These are phyloP conservation scores for Penicillium lividum DNA, from an alignment of 495 filamentous ascomycete genomes.

Conservation along the genomic window DNA sequence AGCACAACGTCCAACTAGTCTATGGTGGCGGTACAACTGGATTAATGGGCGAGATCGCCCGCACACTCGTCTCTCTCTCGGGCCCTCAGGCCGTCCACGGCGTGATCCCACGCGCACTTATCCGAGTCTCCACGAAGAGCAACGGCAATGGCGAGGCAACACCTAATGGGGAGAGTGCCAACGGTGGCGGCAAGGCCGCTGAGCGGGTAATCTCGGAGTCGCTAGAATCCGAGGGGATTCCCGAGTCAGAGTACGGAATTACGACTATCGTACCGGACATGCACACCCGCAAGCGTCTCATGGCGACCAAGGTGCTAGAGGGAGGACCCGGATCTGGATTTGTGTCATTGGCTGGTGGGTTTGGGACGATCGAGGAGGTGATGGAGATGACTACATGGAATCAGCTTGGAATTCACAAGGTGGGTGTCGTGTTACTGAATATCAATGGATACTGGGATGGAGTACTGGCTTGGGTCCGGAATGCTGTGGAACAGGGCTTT, in stretches of 20 bases:
- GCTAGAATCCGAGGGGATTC: conserved; percentile 49
- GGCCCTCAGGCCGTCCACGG: conserved; percentile 87
- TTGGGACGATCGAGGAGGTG: conserved; percentile 93
- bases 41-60: conserved; percentile 90
- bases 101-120: conserved; percentile 82
- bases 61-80: conserved; percentile 79
- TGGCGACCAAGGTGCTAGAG: conserved; percentile 81
- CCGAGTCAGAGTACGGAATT: conserved; percentile 70
- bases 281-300: conserved; percentile 91
- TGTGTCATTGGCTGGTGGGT: conserved; percentile 85
- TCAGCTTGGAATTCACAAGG: conserved; percentile 88
- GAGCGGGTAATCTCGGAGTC: conserved; percentile 36
- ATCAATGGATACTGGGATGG: conserved; percentile 91
- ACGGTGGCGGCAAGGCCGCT: conserved; percentile 37
- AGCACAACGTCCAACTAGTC: conserved; percentile 74
- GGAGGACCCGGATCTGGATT: conserved; percentile 86
- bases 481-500: conserved; percentile 74
- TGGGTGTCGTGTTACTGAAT: conserved; percentile 80
- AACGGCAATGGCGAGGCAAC: conserved; percentile 42
- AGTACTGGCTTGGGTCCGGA: conserved; percentile 77
- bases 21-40: conserved; percentile 95
- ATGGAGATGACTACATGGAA: conserved; percentile 98
- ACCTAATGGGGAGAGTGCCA: conserved; percentile 4
- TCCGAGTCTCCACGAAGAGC: conserved; percentile 68
- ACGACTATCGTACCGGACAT: conserved; percentile 92